phyloP scores from a whole-genome alignment of 768 basidiomycete genomes.

The Suillus subluteus region DNA sequence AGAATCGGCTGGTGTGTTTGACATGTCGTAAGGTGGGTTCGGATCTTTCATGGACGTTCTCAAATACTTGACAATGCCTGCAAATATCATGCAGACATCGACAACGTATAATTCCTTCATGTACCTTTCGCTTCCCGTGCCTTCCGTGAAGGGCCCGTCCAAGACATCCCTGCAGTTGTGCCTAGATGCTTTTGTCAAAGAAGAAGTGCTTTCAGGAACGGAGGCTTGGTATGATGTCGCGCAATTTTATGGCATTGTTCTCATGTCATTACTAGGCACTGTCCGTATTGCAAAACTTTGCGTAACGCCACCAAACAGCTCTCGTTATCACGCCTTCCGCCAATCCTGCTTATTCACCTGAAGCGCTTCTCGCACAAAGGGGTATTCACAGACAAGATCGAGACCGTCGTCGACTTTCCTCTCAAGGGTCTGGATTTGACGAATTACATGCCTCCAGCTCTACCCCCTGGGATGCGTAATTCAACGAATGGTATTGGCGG shows the following conservation, averaged over 20 bases:
- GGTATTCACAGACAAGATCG: conserved; percentile 94
- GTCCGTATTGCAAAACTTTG: conserved; percentile 89
- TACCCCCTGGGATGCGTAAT: conserved; percentile 66
- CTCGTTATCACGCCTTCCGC: conserved; percentile 90
- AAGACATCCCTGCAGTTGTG: conserved; percentile 79
- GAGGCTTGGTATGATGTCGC: conserved; percentile 79
- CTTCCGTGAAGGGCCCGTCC: conserved; percentile 55
- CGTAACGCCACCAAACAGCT: conserved; percentile 86
- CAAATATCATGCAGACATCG: conserved; percentile 66
- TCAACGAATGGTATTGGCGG: conserved; percentile 40
- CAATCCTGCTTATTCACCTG: conserved; percentile 88
- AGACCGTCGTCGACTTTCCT: conserved; percentile 94
- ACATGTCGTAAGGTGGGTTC: conserved; percentile 81
- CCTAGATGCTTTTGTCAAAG: conserved; percentile 87
- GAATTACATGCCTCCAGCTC: conserved; percentile 83
- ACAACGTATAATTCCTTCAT: conserved; percentile 98
- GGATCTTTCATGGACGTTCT: background rate
- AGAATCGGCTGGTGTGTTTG: conserved; percentile 85
- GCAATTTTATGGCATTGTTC: background rate
- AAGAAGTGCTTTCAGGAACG: conserved; percentile 88
- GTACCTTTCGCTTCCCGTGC: conserved; percentile 90
- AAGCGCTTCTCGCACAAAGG: conserved; percentile 93
- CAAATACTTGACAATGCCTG: conserved; percentile 18
- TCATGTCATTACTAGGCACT: conserved; percentile 66
- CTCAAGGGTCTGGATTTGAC: conserved; percentile 63